phyloP scores from a whole-genome alignment of 1,284 basidiomycete species.

The Fereydounia khargensis region DNA sequence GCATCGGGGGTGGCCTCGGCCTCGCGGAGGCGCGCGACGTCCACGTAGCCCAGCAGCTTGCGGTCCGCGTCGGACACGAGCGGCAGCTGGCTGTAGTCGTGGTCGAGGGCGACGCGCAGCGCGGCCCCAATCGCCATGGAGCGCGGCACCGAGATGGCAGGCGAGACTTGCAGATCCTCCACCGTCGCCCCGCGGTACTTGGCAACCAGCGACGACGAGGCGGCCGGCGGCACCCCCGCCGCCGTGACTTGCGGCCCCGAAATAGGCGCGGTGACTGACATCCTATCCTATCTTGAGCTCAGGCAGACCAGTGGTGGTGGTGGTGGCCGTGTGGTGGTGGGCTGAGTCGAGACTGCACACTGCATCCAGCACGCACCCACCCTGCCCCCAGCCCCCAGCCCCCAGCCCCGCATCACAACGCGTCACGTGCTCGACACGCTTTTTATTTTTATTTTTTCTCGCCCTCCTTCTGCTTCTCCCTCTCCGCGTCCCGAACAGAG shows the following conservation, averaged over 20 bases:
- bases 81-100: constrained; percentile 50
- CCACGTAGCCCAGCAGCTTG: constrained; percentile 47
- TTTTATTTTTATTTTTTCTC: too few species aligned
- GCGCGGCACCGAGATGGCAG: constrained; percentile 44
- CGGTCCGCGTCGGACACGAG: constrained; percentile 40
- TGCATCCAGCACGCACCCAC: too few species aligned
- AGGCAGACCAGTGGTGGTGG: too few species aligned
- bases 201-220: constrained; percentile 26
- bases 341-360: too few species aligned
- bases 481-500: too few species aligned
- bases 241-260: constrained; percentile 36
- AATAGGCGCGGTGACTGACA: constrained; percentile 38
- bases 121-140: constrained; percentile 28
- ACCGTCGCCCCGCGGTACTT: constrained; percentile 49
- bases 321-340: too few species aligned
- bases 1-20: constrained; percentile 23
- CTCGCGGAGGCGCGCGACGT: constrained; percentile 38
- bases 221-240: constrained; percentile 31
- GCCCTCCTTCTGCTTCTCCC: too few species aligned
- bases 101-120: constrained; percentile 42
- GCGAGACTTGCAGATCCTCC: constrained; percentile 48
- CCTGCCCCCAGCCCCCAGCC: too few species aligned
- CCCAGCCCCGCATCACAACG: too few species aligned
- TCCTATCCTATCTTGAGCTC: too few species aligned
- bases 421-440: too few species aligned